Conservation (phyloP, 768 basidiomycete genomes). For the Boletus bicolor region DNA sequence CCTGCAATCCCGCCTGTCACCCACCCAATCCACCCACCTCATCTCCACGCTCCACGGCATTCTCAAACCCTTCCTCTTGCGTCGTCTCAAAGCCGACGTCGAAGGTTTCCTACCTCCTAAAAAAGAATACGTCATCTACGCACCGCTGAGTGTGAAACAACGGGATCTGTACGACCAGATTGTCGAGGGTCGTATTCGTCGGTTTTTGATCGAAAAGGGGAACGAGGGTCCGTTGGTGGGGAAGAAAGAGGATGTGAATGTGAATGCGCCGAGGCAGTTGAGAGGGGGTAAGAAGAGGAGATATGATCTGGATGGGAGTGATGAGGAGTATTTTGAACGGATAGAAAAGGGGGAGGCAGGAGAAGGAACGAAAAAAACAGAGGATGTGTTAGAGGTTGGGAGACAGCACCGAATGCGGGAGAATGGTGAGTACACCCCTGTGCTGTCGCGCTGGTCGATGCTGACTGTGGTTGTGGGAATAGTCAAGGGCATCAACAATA, state of each 20-base stretch:
- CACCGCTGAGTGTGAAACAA: slow-evolving; percentile 79
- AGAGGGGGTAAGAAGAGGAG: slow-evolving; percentile 39
- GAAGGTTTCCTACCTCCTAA: slow-evolving; percentile 77
- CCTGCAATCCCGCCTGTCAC: slow-evolving; percentile 53
- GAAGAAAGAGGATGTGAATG: slow-evolving; percentile 26
- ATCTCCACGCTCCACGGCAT: slow-evolving; percentile 84
- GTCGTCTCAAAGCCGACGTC: slow-evolving; percentile 90
- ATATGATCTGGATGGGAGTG: slow-evolving; percentile 58
- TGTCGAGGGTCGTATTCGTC: slow-evolving; percentile 65
- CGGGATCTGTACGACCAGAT: slow-evolving; percentile 83
- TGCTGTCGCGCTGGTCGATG: neutral
- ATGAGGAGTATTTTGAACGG: slow-evolving; percentile 61
- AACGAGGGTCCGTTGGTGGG: slow-evolving; percentile 19
- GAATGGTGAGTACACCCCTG: slow-evolving; percentile 47
- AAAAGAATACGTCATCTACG: slow-evolving; percentile 93
- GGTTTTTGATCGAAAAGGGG: slow-evolving; percentile 49
- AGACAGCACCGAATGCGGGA: slow-evolving; percentile 55
- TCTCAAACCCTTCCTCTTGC: slow-evolving; percentile 91
- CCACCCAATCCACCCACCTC: slow-evolving; percentile 59
- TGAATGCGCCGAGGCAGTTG: slow-evolving; percentile 35
- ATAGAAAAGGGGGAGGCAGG: slow-evolving; percentile 49
- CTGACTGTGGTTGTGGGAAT: slow-evolving; percentile 1
- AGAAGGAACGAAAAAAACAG: slow-evolving; percentile 32
- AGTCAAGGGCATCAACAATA: slow-evolving; percentile 88
- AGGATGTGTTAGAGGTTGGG: slow-evolving; percentile 52